Evolutionary conservation across 208 protist genomes (phyloP), one percentile per base, ranked within the genome.

Genomic region (Acanthamoeba quina): DNA sequence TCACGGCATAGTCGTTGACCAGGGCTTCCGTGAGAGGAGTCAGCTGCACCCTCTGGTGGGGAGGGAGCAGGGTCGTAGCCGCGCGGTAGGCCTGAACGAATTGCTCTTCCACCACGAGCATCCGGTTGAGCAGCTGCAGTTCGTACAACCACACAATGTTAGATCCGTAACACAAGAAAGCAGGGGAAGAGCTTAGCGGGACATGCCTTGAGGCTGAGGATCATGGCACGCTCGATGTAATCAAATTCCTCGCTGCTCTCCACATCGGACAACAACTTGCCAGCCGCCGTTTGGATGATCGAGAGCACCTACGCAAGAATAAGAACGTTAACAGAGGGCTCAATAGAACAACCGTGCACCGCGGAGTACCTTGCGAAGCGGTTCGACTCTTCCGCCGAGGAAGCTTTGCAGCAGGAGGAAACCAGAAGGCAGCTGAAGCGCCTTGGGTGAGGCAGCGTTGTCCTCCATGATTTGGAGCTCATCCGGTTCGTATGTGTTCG

Each of bases 171-270:
- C 29, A 41, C 0, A 41, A 24, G 11, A 3, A 31, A 31, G 10
- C 29, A 11, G 17, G 2, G 21, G 19, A 15, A 54, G 24, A 41
- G 15, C 54, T 47, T 21, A 29, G 24, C 54, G 24, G 44, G 49
- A 64, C 10, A 15, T 74, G 74, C 85, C 85, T 91, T 91, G 19
- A 91, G 85, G 44, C 85, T 70, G 29, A 91, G 85, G 9, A 74
- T 24, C 85, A 91, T 74, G 6, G 85, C 56, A 11, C 62, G 11
- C 85, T 88, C 78, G 31, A 88, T 5, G 78, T 64, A 62, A n/a
- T 90, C 83, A 0, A 17, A 70, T 29, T 62, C 31, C 7, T 90
- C 85, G 60, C 37, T 19, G 10, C 37, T 91, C 85, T 74, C 60
- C 4, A 3, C 7, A 21, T 74, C 41, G 21, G 56, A 60, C 31